phyloP scores from a whole-genome alignment of 192 early-diverging fungal genomes.

The Spizellomyces punctatus region DNA sequence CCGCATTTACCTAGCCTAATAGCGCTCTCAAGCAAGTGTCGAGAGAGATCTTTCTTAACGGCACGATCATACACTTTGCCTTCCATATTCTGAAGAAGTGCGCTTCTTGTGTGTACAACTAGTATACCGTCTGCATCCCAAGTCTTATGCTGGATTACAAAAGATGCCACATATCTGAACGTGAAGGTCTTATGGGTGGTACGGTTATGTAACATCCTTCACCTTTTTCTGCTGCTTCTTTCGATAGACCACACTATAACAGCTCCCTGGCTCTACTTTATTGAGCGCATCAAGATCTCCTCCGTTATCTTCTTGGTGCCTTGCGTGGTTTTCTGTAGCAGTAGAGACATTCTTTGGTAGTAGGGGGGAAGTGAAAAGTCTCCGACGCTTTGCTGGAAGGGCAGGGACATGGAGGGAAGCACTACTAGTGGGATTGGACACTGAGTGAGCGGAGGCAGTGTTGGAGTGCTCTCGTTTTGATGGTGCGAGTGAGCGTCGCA shows the following conservation, averaged over 20 bases:
- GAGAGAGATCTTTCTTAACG: no score
- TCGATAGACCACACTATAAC: constrained; percentile 29
- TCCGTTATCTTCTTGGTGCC: neutral
- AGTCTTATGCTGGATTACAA: constrained; percentile 33
- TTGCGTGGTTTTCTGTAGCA: neutral
- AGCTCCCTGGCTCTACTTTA: neutral
- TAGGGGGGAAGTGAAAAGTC: neutral
- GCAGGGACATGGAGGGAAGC: neutral
- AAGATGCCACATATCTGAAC: constrained; percentile 10
- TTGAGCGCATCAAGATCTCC: neutral
- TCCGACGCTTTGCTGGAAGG: neutral
- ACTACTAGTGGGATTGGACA: neutral
- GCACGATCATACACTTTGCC: constrained; percentile 27
- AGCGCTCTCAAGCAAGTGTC: no score
- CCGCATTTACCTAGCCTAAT: no score
- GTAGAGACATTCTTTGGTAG: neutral
- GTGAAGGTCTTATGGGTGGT: neutral
- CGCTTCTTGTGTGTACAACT: constrained; percentile 3
- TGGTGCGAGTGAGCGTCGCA: no score
- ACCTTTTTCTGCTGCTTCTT: constrained; percentile 40
- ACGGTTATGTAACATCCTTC: neutral
- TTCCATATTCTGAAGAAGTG: constrained; percentile 13
- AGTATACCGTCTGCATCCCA: constrained; percentile 44
- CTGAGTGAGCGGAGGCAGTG: no score
- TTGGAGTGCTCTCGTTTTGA: no score